phyloP scores from a whole-genome alignment of 495 filamentous ascomycete genomes.

The Penicillium manginii region DNA sequence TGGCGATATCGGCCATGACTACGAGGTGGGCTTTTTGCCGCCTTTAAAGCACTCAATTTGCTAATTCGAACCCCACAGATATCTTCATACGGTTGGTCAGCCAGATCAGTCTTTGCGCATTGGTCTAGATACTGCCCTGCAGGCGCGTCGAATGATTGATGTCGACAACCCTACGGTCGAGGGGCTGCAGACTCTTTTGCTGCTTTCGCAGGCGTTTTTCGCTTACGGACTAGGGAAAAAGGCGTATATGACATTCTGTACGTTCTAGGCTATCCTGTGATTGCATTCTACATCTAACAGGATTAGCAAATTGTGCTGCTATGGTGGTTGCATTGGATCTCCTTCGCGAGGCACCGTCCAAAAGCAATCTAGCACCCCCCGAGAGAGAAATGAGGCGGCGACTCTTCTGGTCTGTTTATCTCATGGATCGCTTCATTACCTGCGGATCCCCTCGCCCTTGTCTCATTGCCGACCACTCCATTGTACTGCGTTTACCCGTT shows the following conservation, averaged over 20 bases:
- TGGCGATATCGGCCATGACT: conserved; percentile 75
- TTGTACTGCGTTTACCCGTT: conserved; percentile 71
- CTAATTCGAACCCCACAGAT: conserved; percentile 40
- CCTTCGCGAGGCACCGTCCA: conserved; percentile 68
- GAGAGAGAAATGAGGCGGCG: conserved; percentile 75
- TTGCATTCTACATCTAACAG: not conserved
- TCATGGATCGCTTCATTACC: conserved; percentile 78
- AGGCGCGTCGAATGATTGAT: conserved; percentile 70
- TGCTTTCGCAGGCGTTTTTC: conserved; percentile 76
- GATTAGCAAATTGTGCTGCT: conserved; percentile 70
- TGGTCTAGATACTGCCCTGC: conserved; percentile 69
- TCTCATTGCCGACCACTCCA: conserved; percentile 73
- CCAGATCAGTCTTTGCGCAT: conserved; percentile 60
- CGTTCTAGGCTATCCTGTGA: not conserved
- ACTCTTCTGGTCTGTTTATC: conserved; percentile 83
- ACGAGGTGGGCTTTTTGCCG: conserved; percentile 54
- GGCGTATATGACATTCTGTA: conserved; percentile 83
- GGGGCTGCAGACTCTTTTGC: conserved; percentile 70
- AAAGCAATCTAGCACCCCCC: conserved; percentile 55
- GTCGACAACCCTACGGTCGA: conserved; percentile 79
- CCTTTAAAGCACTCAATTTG: not conserved
- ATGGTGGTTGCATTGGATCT: conserved; percentile 81
- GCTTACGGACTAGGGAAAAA: conserved; percentile 81
- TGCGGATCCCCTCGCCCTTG: conserved; percentile 80
- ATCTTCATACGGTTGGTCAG: conserved; percentile 62